These are phyloP conservation scores for Scleromitrula shiraiana DNA, from an alignment of 2,329 filamentous ascomycete genomes.

Conservation along the genomic window DNA sequence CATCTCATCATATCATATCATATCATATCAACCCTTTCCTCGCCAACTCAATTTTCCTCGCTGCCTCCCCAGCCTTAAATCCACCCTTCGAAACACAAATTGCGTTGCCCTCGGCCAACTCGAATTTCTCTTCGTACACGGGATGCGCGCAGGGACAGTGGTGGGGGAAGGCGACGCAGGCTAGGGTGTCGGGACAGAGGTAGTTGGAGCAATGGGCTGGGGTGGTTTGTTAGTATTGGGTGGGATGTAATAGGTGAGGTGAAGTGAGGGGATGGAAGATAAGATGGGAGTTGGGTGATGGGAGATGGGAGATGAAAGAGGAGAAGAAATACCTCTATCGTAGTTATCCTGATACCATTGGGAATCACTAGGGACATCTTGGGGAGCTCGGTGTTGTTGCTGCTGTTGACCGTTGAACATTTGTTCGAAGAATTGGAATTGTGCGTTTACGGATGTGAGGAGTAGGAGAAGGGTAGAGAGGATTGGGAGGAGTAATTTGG, in stretches of 20 bases:
- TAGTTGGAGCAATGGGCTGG: conserved; percentile 85
- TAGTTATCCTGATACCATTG: conserved; percentile 68
- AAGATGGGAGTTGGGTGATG: background rate
- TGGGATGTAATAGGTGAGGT: background rate
- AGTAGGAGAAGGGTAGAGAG: conserved; percentile 48
- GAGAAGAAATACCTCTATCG: conserved; percentile 47
- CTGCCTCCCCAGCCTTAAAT: conserved; percentile 62
- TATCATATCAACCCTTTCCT: conserved; percentile 64
- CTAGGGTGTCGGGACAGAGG: conserved; percentile 87
- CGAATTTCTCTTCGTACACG: conserved; percentile 68
- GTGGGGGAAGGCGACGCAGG: conserved; percentile 93
- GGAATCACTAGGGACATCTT: conserved; percentile 81
- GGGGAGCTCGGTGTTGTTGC: conserved; percentile 44
- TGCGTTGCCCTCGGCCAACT: conserved; percentile 61
- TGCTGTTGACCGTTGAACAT: conserved; percentile 70
- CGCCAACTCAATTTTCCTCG: conserved; percentile 70
- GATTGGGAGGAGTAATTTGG: conserved; percentile 27
- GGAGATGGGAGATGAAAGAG: background rate
- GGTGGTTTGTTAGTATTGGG: background rate
- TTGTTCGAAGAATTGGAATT: conserved; percentile 97
- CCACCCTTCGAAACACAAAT: conserved; percentile 71
- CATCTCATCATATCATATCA: background rate
- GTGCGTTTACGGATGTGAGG: conserved; percentile 53
- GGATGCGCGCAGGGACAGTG: conserved; percentile 91
- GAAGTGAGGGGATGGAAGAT: background rate